Evolutionary conservation across 169 alveolate species (phyloP), one percentile per base, ranked within the genome.

Genomic region (Plasmodium yoelii): DNA sequence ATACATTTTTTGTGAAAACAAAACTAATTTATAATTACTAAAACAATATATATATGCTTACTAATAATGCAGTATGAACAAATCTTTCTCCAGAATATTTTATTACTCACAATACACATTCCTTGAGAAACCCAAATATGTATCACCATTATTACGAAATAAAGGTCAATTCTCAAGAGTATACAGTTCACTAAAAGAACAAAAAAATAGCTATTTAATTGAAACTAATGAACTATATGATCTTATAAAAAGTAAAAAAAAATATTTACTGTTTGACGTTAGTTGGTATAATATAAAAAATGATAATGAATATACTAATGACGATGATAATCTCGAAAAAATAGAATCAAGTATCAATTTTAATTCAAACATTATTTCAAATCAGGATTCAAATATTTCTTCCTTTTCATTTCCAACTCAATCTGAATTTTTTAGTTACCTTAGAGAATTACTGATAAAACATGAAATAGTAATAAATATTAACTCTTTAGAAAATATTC

Each of bases 331-430:
- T 26, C 68, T 15, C n/a, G 88, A 75, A 75, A 75, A 9, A 63
- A 75, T 75, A 55, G 59, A 75, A 75, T 74, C 77, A 63, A 75
- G 77, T 57, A 75, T 75, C 39, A 19, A 47, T 42, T 63, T 75
- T 55, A 49, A 75, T 47, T 75, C 88, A 57, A 42, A 44, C 47
- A 44, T 75, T 18, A 46, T 60, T 10, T 65, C 51, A 18, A 75
- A 75, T 75, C 69, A 64, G 63, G 65, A 75, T 53, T 22, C 49
- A 24, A 64, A 63, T 75, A 63, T 75, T 75, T 61, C 88, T 75
- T 34, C 42, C 42, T 75, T 75, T 75, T 75, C 65, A 44, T 75
- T 75, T 56, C 88, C 88, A 75, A 61, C 64, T 0, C 44, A 75
- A 47, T 34, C 39, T 24, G 88, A 75, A 55, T 75, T 75, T 75